phyloP scores from a whole-genome alignment of 2,329 filamentous ascomycete genomes.

The Penicillium sumatraense region DNA sequence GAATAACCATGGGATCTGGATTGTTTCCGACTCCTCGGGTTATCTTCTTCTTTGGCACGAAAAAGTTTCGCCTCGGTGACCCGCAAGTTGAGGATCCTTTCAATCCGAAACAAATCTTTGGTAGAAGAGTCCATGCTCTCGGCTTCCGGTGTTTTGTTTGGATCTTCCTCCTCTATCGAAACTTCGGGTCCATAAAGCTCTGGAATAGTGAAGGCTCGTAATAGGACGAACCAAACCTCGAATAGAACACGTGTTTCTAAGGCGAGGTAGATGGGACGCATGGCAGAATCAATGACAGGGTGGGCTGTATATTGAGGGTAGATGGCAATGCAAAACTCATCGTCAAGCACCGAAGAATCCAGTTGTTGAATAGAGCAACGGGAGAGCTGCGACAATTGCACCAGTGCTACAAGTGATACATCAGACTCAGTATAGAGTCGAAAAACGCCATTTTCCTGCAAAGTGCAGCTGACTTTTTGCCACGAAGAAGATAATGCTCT shows the following conservation, averaged over 20 bases:
- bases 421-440: constrained; percentile 89
- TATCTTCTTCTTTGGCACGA: constrained; percentile 37
- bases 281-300: constrained; percentile 72
- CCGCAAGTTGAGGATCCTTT: constrained; percentile 63
- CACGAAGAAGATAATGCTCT: constrained; percentile 68
- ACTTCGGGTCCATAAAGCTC: constrained; percentile 78
- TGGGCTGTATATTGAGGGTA: constrained; percentile 88
- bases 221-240: constrained; percentile 93
- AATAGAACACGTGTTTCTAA: constrained; percentile 88
- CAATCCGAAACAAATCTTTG: constrained; percentile 69
- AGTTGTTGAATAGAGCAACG: constrained; percentile 89
- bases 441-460: constrained; percentile 93
- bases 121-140: constrained; percentile 40
- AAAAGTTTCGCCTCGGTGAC: constrained; percentile 66
- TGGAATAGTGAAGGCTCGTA: constrained; percentile 89
- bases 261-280: constrained; percentile 87
- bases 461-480: constrained; percentile 87
- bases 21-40: constrained; percentile 38
- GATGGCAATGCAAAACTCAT: constrained; percentile 92
- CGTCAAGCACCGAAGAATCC: constrained; percentile 86
- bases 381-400: constrained; percentile 86
- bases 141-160: constrained; percentile 38
- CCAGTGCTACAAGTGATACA: constrained; percentile 75
- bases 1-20: constrained; percentile 36
- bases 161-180: constrained; percentile 54